A percentile compares a stretch with the other conserved stretches of the same genome.
These are phyloP conservation scores for Coleophoma crateriformis DNA, from an alignment of 2,329 filamentous ascomycete genomes.

Conservation along the genomic window DNA sequence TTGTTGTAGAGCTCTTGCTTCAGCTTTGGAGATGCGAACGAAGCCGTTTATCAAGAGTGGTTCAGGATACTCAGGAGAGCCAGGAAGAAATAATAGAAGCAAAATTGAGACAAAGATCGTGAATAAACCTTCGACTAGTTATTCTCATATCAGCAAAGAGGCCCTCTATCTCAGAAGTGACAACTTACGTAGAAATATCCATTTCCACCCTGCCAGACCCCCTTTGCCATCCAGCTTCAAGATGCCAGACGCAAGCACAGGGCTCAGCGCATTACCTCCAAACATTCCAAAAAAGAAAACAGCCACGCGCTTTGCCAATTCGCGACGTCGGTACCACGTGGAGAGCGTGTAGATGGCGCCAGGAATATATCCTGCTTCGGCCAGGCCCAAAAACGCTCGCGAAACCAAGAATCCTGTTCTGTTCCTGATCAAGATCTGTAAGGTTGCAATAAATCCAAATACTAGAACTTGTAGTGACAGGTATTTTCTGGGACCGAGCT, in stretches of 20 bases:
- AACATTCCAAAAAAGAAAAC: conserved; percentile 55
- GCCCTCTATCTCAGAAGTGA: background rate
- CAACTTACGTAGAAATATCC: conserved; percentile 8
- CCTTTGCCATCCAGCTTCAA: conserved; percentile 9
- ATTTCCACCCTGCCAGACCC: conserved; percentile 11
- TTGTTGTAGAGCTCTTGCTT: conserved; percentile 32
- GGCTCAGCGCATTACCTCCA: conserved; percentile 55
- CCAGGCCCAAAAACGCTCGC: conserved; percentile 44
- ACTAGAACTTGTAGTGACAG: conserved; percentile 25
- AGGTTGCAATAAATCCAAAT: conserved; percentile 27
- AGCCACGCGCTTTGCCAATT: conserved; percentile 52
- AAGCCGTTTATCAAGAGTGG: conserved; percentile 24
- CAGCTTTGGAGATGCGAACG: conserved; percentile 32
- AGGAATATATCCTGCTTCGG: conserved; percentile 48
- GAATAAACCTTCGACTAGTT: conserved; percentile 22
- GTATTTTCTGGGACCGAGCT: conserved; percentile 22
- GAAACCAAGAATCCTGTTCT: conserved; percentile 40
- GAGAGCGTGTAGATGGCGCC: conserved; percentile 52
- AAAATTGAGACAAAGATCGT: conserved; percentile 27
- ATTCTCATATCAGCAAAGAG: no score
- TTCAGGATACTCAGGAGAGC: conserved; percentile 28
- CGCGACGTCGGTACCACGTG: conserved; percentile 57
- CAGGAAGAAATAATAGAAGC: conserved; percentile 34
- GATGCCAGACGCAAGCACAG: conserved; percentile 45
- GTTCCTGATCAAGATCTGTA: conserved; percentile 30